These are phyloP conservation scores for Chloromonas sp. DNA, from an alignment of 163 green algal genomes.

Conservation along the genomic window DNA sequence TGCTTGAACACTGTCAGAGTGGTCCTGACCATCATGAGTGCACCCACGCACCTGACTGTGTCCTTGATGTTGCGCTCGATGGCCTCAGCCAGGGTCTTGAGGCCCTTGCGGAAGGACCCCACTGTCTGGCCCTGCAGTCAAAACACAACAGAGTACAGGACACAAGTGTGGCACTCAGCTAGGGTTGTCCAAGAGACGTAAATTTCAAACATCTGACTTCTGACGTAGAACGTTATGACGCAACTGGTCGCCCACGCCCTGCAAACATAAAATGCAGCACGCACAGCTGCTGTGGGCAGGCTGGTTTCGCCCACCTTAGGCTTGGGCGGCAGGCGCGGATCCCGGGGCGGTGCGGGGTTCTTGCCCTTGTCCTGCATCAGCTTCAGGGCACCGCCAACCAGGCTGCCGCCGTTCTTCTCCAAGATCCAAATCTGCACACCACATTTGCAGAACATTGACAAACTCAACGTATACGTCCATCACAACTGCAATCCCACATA, in stretches of 20 bases:
- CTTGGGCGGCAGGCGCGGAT: constrained; percentile 85
- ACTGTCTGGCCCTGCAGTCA: constrained; percentile 78
- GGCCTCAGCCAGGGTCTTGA: constrained; percentile 84
- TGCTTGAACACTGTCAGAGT: too few species aligned
- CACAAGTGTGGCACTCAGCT: background rate
- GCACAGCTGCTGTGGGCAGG: background rate
- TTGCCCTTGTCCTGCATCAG: constrained; percentile 71
- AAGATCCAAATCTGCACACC: constrained; percentile 70
- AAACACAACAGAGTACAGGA: too few species aligned
- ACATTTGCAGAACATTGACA: background rate
- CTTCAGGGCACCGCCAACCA: constrained; percentile 90
- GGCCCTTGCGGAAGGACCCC: constrained; percentile 85
- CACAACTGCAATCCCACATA: too few species aligned
- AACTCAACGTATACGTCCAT: too few species aligned
- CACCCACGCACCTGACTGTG: constrained; percentile 23
- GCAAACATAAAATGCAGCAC: background rate
- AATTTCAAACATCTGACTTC: too few species aligned
- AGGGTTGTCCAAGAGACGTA: too few species aligned
- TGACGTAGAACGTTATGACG: too few species aligned
- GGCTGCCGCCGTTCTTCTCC: constrained; percentile 83
- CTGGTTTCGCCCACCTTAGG: constrained; percentile 33
- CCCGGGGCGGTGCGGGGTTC: constrained; percentile 73
- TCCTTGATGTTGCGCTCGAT: constrained; percentile 59
- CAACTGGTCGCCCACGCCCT: background rate
- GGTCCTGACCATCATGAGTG: too few species aligned